Conservation (phyloP, 1,139 yeast species). For the Suhomyces chickasaworum region DNA sequence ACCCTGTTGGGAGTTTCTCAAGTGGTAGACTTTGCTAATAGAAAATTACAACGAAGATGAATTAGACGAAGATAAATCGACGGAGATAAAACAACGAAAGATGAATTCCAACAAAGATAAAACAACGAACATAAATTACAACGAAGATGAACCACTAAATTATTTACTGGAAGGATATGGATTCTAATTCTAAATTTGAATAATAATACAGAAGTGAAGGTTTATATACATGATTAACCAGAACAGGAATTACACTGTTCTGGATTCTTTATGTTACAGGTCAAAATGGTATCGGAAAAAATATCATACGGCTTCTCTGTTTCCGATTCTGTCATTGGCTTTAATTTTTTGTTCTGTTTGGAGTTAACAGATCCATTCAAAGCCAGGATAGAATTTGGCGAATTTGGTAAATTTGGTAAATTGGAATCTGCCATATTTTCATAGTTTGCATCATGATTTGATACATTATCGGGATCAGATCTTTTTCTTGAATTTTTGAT, state of each 20-base stretch:
- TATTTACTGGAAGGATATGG: not conserved
- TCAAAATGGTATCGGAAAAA: conserved; percentile 37
- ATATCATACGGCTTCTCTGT: conserved; percentile 25
- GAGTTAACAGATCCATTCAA: no score
- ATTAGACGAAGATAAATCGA: not conserved
- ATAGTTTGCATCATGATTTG: no score
- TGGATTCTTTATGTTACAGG: conserved; percentile 39
- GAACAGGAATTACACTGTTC: conserved; percentile 52
- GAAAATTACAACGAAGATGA: conserved; percentile 41
- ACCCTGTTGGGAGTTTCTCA: conserved; percentile 87
- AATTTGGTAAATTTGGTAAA: no score
- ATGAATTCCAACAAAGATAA: no score
- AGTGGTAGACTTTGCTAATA: conserved; percentile 81
- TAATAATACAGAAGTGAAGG: not conserved
- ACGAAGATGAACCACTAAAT: conserved; percentile 14
- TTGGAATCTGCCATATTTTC: no score
- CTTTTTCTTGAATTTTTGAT: not conserved
- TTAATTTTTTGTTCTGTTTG: not conserved
- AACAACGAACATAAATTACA: no score
- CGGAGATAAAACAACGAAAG: no score
- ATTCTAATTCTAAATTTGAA: not conserved
- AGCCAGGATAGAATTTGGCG: no score
- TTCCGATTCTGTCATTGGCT: not conserved
- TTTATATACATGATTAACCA: conserved; percentile 26
- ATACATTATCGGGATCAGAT: not conserved